phyloP scores from a whole-genome alignment of 371 early-diverging fungal genomes.

The Rhizomucor pusillus region DNA sequence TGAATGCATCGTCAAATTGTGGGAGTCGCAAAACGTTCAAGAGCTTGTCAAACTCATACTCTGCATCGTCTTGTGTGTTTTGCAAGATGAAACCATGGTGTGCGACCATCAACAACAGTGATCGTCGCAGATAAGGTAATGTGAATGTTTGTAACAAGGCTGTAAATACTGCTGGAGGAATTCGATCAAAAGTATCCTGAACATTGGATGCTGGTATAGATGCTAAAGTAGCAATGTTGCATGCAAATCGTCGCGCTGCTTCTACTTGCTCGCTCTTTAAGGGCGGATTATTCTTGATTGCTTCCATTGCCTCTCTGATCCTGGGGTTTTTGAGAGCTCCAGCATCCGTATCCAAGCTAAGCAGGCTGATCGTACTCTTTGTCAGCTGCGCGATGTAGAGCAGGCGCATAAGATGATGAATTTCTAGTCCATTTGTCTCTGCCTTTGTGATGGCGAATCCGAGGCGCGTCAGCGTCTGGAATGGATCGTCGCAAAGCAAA shows the following conservation, averaged over 20 bases:
- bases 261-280: conserved; percentile 1
- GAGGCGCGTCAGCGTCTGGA: conserved; percentile 55
- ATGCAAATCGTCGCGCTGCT: conserved; percentile 4
- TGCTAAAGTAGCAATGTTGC: conserved; percentile 5
- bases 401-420: conserved; percentile 61
- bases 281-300: neutral
- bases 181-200: conserved; percentile 4
- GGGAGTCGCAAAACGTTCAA: conserved; percentile 31
- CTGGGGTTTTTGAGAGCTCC: neutral
- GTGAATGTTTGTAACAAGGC: conserved; percentile 33
- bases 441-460: conserved; percentile 42
- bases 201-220: conserved; percentile 3
- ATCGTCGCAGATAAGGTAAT: conserved; percentile 41
- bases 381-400: conserved; percentile 66
- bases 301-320: conserved; percentile 2
- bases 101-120: conserved; percentile 37
- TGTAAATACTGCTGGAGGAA: conserved; percentile 16
- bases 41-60: conserved; percentile 36
- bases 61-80: conserved; percentile 7
- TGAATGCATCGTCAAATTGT: conserved; percentile 21
- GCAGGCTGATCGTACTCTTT: conserved; percentile 44
- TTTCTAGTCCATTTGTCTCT: conserved; percentile 31
- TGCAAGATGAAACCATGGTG: conserved; percentile 44
- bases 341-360: conserved; percentile 7
- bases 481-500: conserved; percentile 63